Evolutionary conservation across 1,139 yeast genomes (phyloP).

Genomic region (Spathaspora sp.): DNA sequence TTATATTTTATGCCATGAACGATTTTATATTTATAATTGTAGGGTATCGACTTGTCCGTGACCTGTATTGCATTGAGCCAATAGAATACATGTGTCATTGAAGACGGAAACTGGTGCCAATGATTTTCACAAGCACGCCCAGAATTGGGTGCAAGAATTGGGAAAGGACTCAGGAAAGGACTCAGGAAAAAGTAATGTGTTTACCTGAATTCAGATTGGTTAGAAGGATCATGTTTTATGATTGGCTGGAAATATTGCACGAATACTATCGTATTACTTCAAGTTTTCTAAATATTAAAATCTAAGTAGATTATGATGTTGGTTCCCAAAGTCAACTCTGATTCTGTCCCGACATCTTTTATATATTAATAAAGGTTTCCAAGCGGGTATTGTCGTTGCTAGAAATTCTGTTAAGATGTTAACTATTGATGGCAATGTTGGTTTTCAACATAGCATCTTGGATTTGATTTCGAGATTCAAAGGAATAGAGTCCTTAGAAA

Average conservation of each 20-base stretch:
- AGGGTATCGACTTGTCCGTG: too few species aligned
- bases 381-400: neutral
- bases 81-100: too few species aligned
- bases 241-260: neutral
- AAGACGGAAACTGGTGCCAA: too few species aligned
- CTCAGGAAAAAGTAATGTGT: neutral
- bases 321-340: neutral
- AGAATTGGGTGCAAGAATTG: too few species aligned
- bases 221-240: neutral
- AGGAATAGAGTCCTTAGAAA: neutral
- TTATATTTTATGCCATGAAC: neutral
- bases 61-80: too few species aligned
- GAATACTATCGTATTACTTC: neutral
- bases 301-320: neutral
- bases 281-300: neutral
- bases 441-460: neutral
- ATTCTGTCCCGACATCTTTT: neutral
- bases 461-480: neutral
- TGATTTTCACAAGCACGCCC: too few species aligned
- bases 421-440: neutral
- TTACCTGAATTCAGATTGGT: neutral
- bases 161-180: too few species aligned
- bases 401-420: neutral
- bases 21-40: neutral
- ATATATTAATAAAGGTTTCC: neutral